Base-by-base conservation (phyloP, 2,329 filamentous ascomycete genomes). In the Xylaria hypoxylon region DNA sequence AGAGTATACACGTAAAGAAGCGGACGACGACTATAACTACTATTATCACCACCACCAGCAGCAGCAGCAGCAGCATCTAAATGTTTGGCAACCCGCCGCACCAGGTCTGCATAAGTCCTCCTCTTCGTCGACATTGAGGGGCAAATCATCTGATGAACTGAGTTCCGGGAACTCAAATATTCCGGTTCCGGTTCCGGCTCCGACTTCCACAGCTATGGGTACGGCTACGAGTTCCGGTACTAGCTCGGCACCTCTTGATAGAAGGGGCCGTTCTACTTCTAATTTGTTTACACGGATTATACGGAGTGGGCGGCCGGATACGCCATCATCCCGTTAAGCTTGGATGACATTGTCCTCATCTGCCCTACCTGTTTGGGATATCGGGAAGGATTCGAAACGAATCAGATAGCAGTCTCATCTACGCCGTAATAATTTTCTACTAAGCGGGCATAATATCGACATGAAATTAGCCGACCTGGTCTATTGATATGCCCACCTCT, bases 271-370 rank as follows among this genome's bases (percentile, higher is more conserved):
- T 11, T 59, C 73, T 8, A 35, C 65, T 24, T 63, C 70, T 5
- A 66, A 62, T 31, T 47, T 76, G 17, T 65, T 76, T 19, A 70
- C 65, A 22, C 71, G 74, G 24, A 67, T 75, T 19, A 74, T 75
- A 59, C 69, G 72, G 28, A 73, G 68, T 38, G 69, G 71, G n/a
- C 64, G 68, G 26, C 67, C 67, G 47, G 72, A 75, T 64, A 15
- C 69, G n/a, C 70, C 72, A 5, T 35, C 62, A 2, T 56, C 60
- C 8, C 60, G 65, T 7, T 64, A 57, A 51, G 33, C 24, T 31
- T 59, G 1, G 10, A 24, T 38, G 15, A 19, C 31, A 33, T 42
- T 17, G 13, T n/a, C 5, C 10, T 10, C 35, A 22, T 26, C 17
- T 8, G n/a, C 15, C 31, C 24, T 11, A 7, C 19, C 15, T 26